Evolutionary conservation across 306 rosid species (phyloP), one percentile per base, ranked within the genome.

Genomic region (Alnus glutinosa): DNA sequence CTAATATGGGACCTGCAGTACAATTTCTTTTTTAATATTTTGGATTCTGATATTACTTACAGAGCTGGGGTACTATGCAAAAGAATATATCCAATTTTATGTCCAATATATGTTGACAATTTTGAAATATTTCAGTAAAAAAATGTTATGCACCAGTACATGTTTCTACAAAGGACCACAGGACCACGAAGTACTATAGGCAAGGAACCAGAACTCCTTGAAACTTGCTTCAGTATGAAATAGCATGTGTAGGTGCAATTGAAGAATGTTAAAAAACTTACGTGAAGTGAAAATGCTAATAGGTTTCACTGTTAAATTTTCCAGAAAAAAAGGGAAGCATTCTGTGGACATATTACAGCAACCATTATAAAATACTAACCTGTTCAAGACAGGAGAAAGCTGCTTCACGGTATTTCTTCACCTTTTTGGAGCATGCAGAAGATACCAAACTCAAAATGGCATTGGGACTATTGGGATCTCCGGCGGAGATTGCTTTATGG

Each of bases 371-470:
- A 85, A 71, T 49, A 36, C 80, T 70, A 75, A 89, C 97, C 94
- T 91, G 88, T 51, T 94, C 97, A 75, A 92, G 98, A 86, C 95
- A 87, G 55, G 91, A 51, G 80, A 94, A 85, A 50, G 97, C 97
- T 32, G 94, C 97, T 84, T 92, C 98, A 52, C 93, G 92, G 70
- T 91, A 92, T 82, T 88, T 91, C 85, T 92, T 94, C 44, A 73
- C 89, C 79, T 94, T 92, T 87, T 89, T 90, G 72, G 84, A 79
- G 90, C 97, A 92, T 58, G 97, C 93, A 78, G 94, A 87, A 71
- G 89, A 88, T 74, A 94, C 83, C 76, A 86, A 52, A 52, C 88
- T 87, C 82, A 94, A 78, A 86, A 94, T 90, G 75, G 93, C 90
- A 87, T 77, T 77, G 71, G 94, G 87, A 76, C 89, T 77, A 42